These are phyloP conservation scores for Spirogloea muscicola DNA, from an alignment of 139 green algal species.

Conservation along the genomic window DNA sequence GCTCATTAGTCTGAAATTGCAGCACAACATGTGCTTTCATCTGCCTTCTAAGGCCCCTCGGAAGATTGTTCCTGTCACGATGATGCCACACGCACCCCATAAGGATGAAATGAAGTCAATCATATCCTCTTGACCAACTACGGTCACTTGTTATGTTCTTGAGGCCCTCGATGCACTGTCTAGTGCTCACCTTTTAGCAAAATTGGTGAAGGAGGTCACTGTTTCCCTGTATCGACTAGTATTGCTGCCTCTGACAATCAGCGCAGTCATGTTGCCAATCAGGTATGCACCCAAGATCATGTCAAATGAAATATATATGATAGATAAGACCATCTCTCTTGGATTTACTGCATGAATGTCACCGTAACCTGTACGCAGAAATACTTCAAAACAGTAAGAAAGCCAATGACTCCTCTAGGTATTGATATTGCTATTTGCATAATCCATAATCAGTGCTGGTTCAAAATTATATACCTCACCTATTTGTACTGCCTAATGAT, in stretches of 20 bases:
- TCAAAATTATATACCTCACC: too few species aligned
- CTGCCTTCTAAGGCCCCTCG: background rate
- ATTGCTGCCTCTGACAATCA: conserved; percentile 17
- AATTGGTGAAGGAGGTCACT: conserved; percentile 21
- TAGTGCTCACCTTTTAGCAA: background rate
- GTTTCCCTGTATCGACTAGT: conserved; percentile 9
- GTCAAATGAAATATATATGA: conserved; percentile 26
- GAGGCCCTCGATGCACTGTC: too few species aligned
- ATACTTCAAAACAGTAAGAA: too few species aligned
- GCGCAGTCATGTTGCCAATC: conserved; percentile 31
- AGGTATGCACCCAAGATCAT: conserved; percentile 31
- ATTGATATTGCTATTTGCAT: too few species aligned
- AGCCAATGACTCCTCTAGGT: too few species aligned
- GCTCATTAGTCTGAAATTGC: conserved; percentile 8
- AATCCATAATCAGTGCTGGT: too few species aligned
- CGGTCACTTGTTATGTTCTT: too few species aligned
- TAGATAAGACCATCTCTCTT: conserved; percentile 28
- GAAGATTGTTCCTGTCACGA: too few species aligned
- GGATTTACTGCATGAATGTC: conserved; percentile 33
- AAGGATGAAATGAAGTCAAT: too few species aligned
- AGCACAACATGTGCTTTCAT: conserved; percentile 4
- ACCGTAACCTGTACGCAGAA: conserved; percentile 30
- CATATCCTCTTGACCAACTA: too few species aligned
- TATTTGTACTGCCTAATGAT: too few species aligned
- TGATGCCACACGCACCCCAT: too few species aligned